Evolutionary conservation across 2,329 filamentous ascomycete genomes (phyloP), one percentile per base, ranked within the genome.

Genomic region (Bertia moriformis): DNA sequence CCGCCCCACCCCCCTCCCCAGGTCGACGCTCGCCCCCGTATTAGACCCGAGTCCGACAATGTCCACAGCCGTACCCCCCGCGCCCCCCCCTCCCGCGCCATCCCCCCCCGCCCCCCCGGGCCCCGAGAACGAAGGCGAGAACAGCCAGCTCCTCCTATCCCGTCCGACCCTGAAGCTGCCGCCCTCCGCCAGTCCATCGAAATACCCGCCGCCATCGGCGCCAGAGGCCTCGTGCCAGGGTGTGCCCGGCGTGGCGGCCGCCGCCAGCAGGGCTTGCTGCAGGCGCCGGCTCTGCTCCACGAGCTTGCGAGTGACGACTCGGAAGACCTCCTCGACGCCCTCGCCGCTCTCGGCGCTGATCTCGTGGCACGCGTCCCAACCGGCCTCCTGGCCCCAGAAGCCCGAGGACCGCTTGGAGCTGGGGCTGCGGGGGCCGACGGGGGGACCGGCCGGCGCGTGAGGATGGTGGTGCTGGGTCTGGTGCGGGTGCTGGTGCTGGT

Each of bases 321-420:
- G 73, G 51, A 96, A 96, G 0, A 98, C 87, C 59, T 96, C 91
- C 49, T 96, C 91, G 14, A 98, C 88, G 14, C 89, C 89, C 64
- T 95, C 88, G 41, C 88, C 88, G 51, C 81, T 87, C 65, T 93
- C 89, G 37, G 89, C 88, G 48, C 80, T 88, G 53, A 98, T 89
- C 63, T 98, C 91, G 58, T 96, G 91, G 57, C 89, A 96, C 45
- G 87, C 93, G 52, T 95, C 88, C 88, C 89, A 96, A 39, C 88
- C 87, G 4, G 87, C 78, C 53, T 95, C 88, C 56, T 91, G 84
- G 17, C 81, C 86, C 88, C 88, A 95, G 60, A 87, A 85, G 2
- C 82, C 81, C 27, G 74, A 82, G 50, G 74, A 82, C 32, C 76
- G 66, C 55, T 80, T 80, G 37, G 70, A 75, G 49, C 66, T 70